Evolutionary conservation across 495 filamentous ascomycete species (phyloP).

Genomic region (Xylaria bambusicola): DNA sequence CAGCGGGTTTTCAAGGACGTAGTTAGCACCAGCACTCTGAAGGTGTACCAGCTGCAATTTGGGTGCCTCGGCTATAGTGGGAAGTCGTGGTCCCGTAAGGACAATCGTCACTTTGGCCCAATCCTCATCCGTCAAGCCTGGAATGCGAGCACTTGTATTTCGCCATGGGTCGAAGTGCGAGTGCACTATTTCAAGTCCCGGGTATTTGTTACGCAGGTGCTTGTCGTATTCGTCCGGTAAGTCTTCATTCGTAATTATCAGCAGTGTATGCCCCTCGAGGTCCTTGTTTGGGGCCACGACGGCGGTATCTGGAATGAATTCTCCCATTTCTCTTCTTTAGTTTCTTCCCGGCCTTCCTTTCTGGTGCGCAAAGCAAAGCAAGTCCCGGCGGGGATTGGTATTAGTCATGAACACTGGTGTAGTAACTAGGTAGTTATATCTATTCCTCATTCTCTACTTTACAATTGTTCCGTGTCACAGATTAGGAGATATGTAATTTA

Average conservation of each 20-base stretch:
- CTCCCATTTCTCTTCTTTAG: not conserved
- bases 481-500: no score
- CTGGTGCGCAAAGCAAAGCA: not conserved
- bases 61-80: conserved; percentile 45
- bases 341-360: not conserved
- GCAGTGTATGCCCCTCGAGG: conserved; percentile 46
- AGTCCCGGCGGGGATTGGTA: no score
- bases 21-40: conserved; percentile 73
- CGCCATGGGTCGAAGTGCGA: conserved; percentile 20
- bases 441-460: no score
- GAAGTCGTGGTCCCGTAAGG: conserved; percentile 57
- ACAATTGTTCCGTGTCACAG: no score
- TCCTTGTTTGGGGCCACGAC: conserved; percentile 37
- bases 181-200: conserved; percentile 50
- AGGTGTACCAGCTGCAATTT: conserved; percentile 75
- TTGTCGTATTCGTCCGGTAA: conserved; percentile 43
- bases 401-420: no score
- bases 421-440: no score
- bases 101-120: conserved; percentile 67
- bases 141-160: conserved; percentile 1
- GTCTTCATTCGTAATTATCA: conserved; percentile 49
- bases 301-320: not conserved
- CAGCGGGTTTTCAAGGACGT: conserved; percentile 61
- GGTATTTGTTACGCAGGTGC: conserved; percentile 49
- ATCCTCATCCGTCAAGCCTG: conserved; percentile 27